phyloP scores from a whole-genome alignment of 2,329 filamentous ascomycete genomes.

The Cercospora citrullina region DNA sequence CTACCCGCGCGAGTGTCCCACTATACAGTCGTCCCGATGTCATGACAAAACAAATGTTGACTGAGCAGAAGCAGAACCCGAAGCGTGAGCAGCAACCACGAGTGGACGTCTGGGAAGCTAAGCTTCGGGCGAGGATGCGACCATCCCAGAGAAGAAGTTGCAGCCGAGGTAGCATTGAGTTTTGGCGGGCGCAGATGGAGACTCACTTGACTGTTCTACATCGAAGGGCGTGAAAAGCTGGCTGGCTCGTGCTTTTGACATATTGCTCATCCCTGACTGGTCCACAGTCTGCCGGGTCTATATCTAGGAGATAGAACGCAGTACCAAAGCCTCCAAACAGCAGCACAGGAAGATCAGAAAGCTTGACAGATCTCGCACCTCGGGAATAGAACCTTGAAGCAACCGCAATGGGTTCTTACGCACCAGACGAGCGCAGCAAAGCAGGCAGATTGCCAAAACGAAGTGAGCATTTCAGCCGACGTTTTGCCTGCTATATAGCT shows the following conservation, averaged over 20 bases:
- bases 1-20: neutral
- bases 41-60: neutral
- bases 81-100: neutral
- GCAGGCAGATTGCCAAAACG: slow-evolving; percentile 33
- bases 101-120: neutral
- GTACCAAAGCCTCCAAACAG: neutral
- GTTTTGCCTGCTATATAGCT: neutral
- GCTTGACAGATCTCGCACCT: neutral
- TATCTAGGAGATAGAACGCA: neutral
- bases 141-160: slow-evolving; percentile 3
- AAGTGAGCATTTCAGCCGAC: slow-evolving; percentile 22
- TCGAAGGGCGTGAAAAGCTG: slow-evolving; percentile 5
- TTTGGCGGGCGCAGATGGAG: neutral
- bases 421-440: slow-evolving; percentile 35
- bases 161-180: slow-evolving; percentile 10
- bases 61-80: neutral
- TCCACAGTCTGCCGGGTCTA: neutral
- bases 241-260: neutral
- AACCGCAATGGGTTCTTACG: slow-evolving; percentile 27
- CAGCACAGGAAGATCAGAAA: neutral
- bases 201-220: neutral
- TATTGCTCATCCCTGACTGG: slow-evolving; percentile 16
- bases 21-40: no score
- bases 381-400: neutral
- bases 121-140: neutral